A percentile compares a stretch with the other conserved stretches of the same genome.
Conservation (phyloP, 148 eudicot genomes). For the Nepenthes mirabilis region DNA sequence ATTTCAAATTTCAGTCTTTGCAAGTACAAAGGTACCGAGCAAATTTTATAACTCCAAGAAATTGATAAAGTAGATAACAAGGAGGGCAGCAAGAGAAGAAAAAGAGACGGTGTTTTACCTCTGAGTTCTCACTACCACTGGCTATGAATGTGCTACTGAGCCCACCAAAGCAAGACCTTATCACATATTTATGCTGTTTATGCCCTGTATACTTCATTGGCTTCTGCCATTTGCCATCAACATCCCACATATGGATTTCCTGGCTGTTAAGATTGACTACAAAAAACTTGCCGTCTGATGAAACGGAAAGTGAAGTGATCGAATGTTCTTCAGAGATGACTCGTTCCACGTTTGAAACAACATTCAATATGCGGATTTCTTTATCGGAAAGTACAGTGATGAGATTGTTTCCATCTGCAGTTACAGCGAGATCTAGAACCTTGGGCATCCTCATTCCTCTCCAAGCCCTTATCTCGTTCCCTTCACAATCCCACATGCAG, state of each 20-base stretch:
- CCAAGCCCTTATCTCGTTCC: slow-evolving; percentile 88
- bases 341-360: slow-evolving; percentile 48
- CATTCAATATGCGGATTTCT: slow-evolving; percentile 47
- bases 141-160: slow-evolving; percentile 62
- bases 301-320: too few relatives aligned
- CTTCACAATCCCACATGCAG: slow-evolving; percentile 81
- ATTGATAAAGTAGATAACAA: not conserved
- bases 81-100: not conserved
- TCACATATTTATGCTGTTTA: slow-evolving; percentile 68
- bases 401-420: slow-evolving; percentile 69
- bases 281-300: slow-evolving; percentile 45
- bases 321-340: slow-evolving; percentile 54
- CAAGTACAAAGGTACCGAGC: not conserved
- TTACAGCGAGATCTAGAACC: slow-evolving; percentile 75
- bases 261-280: slow-evolving; percentile 22
- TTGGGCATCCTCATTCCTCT: slow-evolving; percentile 85
- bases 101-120: slow-evolving; percentile 27
- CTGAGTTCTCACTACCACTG: slow-evolving; percentile 84
- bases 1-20: not conserved
- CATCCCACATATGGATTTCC: slow-evolving; percentile 90
- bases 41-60: too few relatives aligned
- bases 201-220: slow-evolving; percentile 73
- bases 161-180: slow-evolving; percentile 94
- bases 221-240: slow-evolving; percentile 47
- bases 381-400: slow-evolving; percentile 61